Evolutionary conservation across 2,329 filamentous ascomycete genomes (phyloP), one percentile per base, ranked within the genome.

Genomic region (Paramyrothecium roridum): DNA sequence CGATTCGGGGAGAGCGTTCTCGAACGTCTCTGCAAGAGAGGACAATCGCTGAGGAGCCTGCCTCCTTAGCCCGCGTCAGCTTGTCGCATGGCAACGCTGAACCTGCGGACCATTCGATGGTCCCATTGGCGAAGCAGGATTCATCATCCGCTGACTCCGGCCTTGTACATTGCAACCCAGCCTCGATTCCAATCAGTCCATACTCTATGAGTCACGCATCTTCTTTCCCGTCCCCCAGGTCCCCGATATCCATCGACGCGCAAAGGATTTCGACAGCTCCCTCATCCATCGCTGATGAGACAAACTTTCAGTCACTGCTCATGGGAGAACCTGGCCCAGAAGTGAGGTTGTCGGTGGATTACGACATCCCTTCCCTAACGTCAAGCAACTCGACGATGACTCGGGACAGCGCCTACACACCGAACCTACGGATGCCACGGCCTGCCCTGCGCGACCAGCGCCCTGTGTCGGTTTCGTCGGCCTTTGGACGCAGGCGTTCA

Each of bases 351-450:
- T 93, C 89, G 1, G 79, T 86, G 33, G 87, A 89, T 59, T 73
- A 73, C 47, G 89, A 90, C 61, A 85, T 90, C 16, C 88, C 89
- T 3, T 92, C 89, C 2, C 72, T 81, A 60, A 90, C 88, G 2
- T 91, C 88, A 65, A 91, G 87, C 66, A 86, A 88, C 61, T 92
- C 90, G 11, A 91, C 88, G 11, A 90, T 88, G 83, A 88, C 87
- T 8, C 82, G 85, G 48, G 86, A 90, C 61, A 89, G 88, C 63
- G 76, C 76, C 37, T 79, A 80, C 48, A 62, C 70, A 1, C 64
- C 76, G 53, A 69, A 71, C 70, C 63, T 76, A 59, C 76, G 80
- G 34, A 76, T 81, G 58, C 77, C 78, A 8, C 77, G 79, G 49
- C 70, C 77, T 46, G 74, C 73, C 3, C 73, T 79, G 33, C 75